A percentile compares a stretch with the other conserved stretches of the same genome.
Conservation (phyloP, 305 asterid genomes). For the Withania somnifera region DNA sequence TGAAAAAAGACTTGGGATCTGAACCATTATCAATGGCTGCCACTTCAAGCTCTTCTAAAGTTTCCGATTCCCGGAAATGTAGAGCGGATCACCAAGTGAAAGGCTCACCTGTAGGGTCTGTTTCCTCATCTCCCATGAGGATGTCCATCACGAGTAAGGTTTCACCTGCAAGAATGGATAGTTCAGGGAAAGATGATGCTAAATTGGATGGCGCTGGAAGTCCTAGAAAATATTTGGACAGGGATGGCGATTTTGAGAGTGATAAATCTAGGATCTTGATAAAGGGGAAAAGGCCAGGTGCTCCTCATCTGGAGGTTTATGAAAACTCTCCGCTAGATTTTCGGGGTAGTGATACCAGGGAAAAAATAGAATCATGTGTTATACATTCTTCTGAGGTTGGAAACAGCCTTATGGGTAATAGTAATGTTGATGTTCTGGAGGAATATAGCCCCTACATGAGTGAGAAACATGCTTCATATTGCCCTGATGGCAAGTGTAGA, state of each 20-base stretch:
- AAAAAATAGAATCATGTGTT: slow-evolving; percentile 8
- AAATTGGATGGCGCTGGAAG: slow-evolving; percentile 22
- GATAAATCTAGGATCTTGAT: slow-evolving; percentile 15
- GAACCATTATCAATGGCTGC: slow-evolving; percentile 55
- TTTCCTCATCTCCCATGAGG: slow-evolving; percentile 86
- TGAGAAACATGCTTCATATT: slow-evolving; percentile 14
- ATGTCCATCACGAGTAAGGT: slow-evolving; percentile 20
- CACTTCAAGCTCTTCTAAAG: slow-evolving; percentile 88
- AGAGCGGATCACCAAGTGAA: slow-evolving; percentile 33
- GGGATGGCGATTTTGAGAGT: slow-evolving; percentile 29
- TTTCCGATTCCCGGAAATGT: slow-evolving; percentile 60
- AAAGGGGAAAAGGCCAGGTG: slow-evolving; percentile 23
- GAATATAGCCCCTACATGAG: slow-evolving; percentile 8
- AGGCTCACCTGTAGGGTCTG: slow-evolving; percentile 84
- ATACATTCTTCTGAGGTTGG: slow-evolving; percentile 13
- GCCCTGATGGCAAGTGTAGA: slow-evolving; percentile 11
- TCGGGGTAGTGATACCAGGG: slow-evolving; percentile 15
- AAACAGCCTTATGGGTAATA: slow-evolving; percentile 15
- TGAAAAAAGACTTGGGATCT: slow-evolving; percentile 57
- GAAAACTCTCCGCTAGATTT: slow-evolving; percentile 18
- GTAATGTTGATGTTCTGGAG: slow-evolving; percentile 12
- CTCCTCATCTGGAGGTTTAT: slow-evolving; percentile 10
- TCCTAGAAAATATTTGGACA: slow-evolving; percentile 24
- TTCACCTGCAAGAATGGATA: slow-evolving; percentile 26
- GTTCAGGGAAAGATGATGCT: slow-evolving; percentile 25